Percentiles rank a stretch among this genome's conserved stretches.
phyloP scores from a whole-genome alignment of 371 early-diverging fungal species.

The Chytridium lagenaria region DNA sequence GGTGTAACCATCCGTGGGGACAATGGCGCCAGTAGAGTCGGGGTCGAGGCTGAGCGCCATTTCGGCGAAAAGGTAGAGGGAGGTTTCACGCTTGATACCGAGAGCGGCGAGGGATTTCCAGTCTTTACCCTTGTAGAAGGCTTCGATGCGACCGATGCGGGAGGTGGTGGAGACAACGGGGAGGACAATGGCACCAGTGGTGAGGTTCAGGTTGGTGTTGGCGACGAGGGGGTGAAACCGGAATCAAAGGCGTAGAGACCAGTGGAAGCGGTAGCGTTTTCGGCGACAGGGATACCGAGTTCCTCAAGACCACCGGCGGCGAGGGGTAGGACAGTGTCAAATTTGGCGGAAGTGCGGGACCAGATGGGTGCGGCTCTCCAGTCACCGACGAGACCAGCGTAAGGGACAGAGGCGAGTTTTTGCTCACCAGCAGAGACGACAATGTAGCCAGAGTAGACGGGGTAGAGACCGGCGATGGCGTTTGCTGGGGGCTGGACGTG shows the following conservation, averaged over 20 bases:
- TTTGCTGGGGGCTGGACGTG: slow-evolving; percentile 20
- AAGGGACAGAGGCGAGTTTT: slow-evolving; percentile 17
- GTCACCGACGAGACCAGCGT: slow-evolving; percentile 31
- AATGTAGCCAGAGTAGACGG: slow-evolving; percentile 33
- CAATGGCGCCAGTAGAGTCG: too few species aligned
- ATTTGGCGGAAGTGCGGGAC: neutral
- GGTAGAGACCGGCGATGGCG: slow-evolving; percentile 19
- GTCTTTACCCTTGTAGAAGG: neutral
- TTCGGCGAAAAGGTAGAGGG: neutral
- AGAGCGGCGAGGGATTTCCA: neutral
- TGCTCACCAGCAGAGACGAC: neutral
- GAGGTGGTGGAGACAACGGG: neutral
- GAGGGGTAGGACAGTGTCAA: neutral
- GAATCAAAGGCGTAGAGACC: neutral
- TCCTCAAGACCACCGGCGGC: neutral
- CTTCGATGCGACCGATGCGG: neutral
- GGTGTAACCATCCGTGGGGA: neutral
- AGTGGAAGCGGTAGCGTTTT: neutral
- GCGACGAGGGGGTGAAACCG: neutral
- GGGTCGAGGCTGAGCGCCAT: neutral
- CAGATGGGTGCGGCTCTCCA: slow-evolving; percentile 20
- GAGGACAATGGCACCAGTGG: neutral
- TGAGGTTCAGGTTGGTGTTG: neutral
- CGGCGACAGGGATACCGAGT: neutral
- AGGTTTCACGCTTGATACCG: neutral